These are phyloP conservation scores for Pestalotiopsis sp. DNA, from an alignment of 2,329 filamentous ascomycete genomes.

Conservation along the genomic window DNA sequence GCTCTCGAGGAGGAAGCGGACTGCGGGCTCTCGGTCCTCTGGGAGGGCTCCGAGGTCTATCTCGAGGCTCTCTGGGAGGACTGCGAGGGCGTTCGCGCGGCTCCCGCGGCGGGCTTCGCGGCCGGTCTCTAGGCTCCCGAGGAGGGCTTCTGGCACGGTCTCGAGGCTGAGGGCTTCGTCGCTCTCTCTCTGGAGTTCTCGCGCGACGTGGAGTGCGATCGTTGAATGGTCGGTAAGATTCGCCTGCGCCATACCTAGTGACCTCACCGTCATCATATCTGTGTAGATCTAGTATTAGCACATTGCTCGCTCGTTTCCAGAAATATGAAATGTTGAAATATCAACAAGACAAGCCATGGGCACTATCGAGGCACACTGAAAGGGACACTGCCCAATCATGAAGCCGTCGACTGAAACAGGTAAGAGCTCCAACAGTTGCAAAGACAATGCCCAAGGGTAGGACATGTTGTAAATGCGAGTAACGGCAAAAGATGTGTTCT, in stretches of 20 bases:
- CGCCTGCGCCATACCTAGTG: constrained; percentile 61
- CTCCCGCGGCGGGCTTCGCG: constrained; percentile 15
- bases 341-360: too few relatives aligned
- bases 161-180: constrained; percentile 35
- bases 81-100: constrained; percentile 34
- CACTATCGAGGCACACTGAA: neutral
- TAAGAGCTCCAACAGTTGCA: too few relatives aligned
- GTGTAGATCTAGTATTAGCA: neutral
- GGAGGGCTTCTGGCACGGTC: constrained; percentile 16
- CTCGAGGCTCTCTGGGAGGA: constrained; percentile 21
- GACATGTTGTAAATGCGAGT: too few relatives aligned
- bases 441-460: too few relatives aligned
- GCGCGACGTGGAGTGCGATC: constrained; percentile 41
- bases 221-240: constrained; percentile 62
- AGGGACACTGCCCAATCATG: neutral
- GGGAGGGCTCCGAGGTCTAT: constrained; percentile 31
- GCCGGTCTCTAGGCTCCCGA: constrained; percentile 34
- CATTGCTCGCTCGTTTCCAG: neutral
- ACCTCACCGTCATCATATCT: constrained; percentile 66
- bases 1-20: constrained; percentile 22
- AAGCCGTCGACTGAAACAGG: neutral
- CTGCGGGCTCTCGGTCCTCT: constrained; percentile 22
- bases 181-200: constrained; percentile 31
- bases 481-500: too few relatives aligned
- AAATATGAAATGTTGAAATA: neutral